phyloP scores from a whole-genome alignment of 306 rosid species.

The Casuarina glauca region DNA sequence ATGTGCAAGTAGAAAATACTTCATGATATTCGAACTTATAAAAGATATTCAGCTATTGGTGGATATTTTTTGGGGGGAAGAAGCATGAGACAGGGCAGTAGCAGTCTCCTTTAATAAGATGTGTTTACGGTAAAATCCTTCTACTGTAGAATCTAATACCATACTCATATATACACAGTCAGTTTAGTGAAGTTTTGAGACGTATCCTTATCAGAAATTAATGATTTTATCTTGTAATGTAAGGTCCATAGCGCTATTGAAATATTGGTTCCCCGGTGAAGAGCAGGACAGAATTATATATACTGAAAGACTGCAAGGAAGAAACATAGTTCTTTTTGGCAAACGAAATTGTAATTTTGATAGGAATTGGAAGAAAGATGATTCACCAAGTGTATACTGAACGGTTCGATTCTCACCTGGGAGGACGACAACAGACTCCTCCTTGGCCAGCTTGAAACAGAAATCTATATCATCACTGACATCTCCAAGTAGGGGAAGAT shows the following conservation, averaged over 20 bases:
- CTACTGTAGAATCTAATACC: not conserved
- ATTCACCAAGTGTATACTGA: constrained; percentile 1
- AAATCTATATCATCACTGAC: constrained; percentile 87
- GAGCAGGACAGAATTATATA: not conserved
- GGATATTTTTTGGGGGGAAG: not conserved
- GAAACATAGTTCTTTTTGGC: not conserved
- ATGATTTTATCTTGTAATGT: too few species aligned
- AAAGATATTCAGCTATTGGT: not conserved
- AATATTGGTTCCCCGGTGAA: not conserved
- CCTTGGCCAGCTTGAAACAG: constrained; percentile 95
- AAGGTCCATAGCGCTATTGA: not conserved
- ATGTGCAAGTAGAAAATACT: not conserved
- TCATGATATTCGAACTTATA: not conserved
- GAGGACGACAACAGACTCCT: constrained; percentile 87
- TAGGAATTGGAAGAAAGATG: not conserved
- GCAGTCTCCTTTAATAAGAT: not conserved
- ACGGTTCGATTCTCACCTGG: constrained; percentile 59
- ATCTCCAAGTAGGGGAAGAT: constrained; percentile 55
- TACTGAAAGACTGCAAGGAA: not conserved
- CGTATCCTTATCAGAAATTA: too few species aligned
- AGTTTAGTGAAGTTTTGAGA: too few species aligned
- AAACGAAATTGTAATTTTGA: not conserved
- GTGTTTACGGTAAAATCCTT: not conserved
- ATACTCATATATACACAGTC: not conserved
- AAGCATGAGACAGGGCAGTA: not conserved